Conservation (phyloP, 108 stramenopile species). For the Fragilaria radians region DNA sequence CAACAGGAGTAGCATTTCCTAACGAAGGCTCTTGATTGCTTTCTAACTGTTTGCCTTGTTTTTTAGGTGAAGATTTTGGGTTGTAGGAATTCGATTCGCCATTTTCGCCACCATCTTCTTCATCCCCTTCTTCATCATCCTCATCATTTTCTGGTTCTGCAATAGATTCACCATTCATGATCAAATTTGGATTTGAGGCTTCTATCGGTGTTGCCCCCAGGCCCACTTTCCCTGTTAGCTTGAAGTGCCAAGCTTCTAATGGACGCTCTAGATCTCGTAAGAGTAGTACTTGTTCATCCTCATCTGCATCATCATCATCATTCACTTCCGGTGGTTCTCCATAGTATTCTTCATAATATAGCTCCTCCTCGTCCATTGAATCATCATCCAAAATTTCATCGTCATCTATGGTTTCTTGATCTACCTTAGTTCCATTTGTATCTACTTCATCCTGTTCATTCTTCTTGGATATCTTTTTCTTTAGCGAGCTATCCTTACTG, state of each 20-base stretch:
- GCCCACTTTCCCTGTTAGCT: constrained; percentile 64
- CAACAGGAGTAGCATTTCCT: no score
- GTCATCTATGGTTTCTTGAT: constrained; percentile 17
- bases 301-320: constrained; percentile 47
- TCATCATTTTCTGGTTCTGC: constrained; percentile 23
- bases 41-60: background rate
- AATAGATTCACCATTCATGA: background rate
- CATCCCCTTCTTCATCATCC: constrained; percentile 18
- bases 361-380: constrained; percentile 65
- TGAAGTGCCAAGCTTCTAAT: constrained; percentile 73
- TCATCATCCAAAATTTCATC: constrained; percentile 54
- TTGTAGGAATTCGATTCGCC: background rate
- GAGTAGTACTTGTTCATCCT: constrained; percentile 47
- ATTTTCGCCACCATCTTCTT: constrained; percentile 2
- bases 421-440: constrained; percentile 14
- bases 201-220: constrained; percentile 21
- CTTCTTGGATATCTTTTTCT: constrained; percentile 27
- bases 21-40: background rate
- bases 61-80: background rate
- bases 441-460: constrained; percentile 10
- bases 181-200: background rate
- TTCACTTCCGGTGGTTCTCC: constrained; percentile 25
- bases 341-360: constrained; percentile 46
- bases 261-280: constrained; percentile 69
- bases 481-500: background rate